Conservation (phyloP, 2,329 filamentous ascomycete species). For the Ceratocystis harringtonii region DNA sequence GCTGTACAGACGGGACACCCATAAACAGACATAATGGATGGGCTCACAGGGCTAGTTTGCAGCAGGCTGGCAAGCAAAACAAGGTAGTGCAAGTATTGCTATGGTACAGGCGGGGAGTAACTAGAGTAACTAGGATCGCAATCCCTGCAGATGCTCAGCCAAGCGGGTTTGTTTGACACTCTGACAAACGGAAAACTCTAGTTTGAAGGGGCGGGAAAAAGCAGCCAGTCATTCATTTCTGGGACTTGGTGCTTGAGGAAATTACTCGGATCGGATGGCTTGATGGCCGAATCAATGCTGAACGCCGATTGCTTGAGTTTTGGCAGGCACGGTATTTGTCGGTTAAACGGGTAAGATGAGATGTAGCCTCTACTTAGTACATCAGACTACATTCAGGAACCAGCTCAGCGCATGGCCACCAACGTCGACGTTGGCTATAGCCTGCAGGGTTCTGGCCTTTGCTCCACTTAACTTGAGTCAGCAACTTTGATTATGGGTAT, state of each 20-base stretch:
- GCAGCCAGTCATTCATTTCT: background rate
- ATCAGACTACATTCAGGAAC: background rate
- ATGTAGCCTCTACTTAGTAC: background rate
- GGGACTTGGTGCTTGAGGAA: background rate
- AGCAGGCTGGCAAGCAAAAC: background rate
- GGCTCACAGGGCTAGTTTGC: background rate
- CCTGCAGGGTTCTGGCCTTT: background rate
- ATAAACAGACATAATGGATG: too few relatives aligned
- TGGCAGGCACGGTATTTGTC: background rate
- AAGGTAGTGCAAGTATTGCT: background rate
- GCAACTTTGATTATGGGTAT: background rate
- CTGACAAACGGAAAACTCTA: background rate
- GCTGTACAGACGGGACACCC: too few relatives aligned
- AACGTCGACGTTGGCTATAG: background rate
- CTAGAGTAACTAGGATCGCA: background rate
- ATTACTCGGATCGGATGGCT: background rate
- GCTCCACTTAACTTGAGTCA: background rate
- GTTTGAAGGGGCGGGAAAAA: background rate
- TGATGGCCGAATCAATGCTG: background rate
- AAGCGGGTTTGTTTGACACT: slow-evolving; percentile 1
- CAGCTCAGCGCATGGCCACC: background rate
- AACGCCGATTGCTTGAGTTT: background rate
- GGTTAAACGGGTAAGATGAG: background rate
- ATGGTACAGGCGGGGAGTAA: background rate
- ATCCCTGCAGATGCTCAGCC: slow-evolving; percentile 17